These are phyloP conservation scores for Aspergillus niger DNA, from an alignment of 2,329 filamentous ascomycete genomes.

Conservation along the genomic window DNA sequence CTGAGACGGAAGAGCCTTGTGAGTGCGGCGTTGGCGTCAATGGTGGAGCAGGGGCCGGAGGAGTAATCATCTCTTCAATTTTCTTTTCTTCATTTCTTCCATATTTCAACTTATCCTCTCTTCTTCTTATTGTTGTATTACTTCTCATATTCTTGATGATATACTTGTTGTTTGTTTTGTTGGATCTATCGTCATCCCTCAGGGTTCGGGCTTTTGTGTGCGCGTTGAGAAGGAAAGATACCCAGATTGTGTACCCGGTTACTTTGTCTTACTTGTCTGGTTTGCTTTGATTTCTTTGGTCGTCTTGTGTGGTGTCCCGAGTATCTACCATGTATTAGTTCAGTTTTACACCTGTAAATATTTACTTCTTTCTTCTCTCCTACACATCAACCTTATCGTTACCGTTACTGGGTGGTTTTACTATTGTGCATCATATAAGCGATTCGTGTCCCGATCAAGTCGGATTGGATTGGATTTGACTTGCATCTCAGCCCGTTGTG, in stretches of 20 bases:
- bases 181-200: constrained; percentile 3
- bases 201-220: constrained; percentile 7
- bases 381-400: too few species aligned
- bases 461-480: neutral
- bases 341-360: neutral
- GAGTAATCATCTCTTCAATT: neutral
- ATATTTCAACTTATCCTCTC: neutral
- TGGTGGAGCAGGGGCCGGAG: constrained; percentile 28
- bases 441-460: neutral
- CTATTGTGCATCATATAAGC: neutral
- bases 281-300: neutral
- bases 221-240: constrained; percentile 16
- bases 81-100: neutral
- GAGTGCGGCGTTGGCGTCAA: constrained; percentile 41
- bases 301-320: too few species aligned
- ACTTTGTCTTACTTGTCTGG: constrained; percentile 1
- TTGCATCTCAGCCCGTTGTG: neutral
- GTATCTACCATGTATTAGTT: neutral
- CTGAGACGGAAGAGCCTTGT: constrained; percentile 42
- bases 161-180: constrained; percentile 4
- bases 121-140: neutral
- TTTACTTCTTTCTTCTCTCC: neutral
- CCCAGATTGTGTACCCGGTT: constrained; percentile 13
- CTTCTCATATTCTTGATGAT: constrained; percentile 6
- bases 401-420: neutral